These are phyloP conservation scores for Boletus eberwhitei DNA, from an alignment of 768 basidiomycete species.

Conservation along the genomic window DNA sequence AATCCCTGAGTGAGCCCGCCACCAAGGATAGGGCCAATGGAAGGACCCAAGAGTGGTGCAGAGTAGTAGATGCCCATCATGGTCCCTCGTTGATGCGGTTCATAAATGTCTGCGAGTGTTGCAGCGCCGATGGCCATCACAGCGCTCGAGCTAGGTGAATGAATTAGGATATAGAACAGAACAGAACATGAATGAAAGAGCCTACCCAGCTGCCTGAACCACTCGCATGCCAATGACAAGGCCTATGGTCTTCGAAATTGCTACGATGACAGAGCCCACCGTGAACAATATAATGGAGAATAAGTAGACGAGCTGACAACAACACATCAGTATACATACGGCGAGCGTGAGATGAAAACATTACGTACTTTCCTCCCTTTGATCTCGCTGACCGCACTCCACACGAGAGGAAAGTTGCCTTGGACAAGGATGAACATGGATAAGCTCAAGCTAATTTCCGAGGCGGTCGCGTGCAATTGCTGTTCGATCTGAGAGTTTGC, in stretches of 20 bases:
- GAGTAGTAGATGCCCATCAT: constrained; percentile 83
- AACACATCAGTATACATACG: neutral
- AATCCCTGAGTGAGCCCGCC: constrained; percentile 65
- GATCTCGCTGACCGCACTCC: constrained; percentile 42
- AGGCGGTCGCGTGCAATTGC: constrained; percentile 57
- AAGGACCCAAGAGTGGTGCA: constrained; percentile 73
- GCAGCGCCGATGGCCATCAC: constrained; percentile 68
- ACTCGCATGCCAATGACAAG: constrained; percentile 65
- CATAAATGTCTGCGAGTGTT: constrained; percentile 77
- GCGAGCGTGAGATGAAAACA: neutral
- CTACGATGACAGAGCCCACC: constrained; percentile 56
- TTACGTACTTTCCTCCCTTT: constrained; percentile 63
- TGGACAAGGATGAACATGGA: constrained; percentile 73
- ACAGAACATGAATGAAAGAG: neutral
- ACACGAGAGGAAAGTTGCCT: constrained; percentile 45
- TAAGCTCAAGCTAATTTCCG: constrained; percentile 64
- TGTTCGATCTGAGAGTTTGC: constrained; percentile 62
- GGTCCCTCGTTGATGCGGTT: constrained; percentile 68
- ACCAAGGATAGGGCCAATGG: constrained; percentile 67
- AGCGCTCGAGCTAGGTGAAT: constrained; percentile 50
- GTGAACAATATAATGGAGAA: constrained; percentile 50
- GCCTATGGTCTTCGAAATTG: constrained; percentile 51
- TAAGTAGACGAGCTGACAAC: constrained; percentile 50
- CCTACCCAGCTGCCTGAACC: constrained; percentile 62
- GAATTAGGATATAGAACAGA: neutral